Conservation (phyloP, 495 filamentous ascomycete species). For the Neurospora intermedia region DNA sequence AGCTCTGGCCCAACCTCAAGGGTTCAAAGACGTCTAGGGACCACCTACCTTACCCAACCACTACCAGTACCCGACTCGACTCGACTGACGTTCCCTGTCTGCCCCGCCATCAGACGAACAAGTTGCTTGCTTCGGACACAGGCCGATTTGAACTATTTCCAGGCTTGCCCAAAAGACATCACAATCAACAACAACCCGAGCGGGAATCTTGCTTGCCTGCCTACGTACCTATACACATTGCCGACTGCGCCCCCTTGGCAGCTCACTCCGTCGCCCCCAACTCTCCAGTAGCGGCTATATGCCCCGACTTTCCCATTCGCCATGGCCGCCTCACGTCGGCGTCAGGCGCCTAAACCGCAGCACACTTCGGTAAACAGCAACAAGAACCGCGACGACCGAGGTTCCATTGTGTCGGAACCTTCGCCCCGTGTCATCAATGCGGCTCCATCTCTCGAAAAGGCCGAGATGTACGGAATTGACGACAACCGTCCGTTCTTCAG, state of each 20-base stretch:
- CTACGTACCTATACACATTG: neutral
- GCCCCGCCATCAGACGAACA: conserved; percentile 1
- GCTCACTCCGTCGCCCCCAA: neutral
- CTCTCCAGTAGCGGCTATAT: conserved; percentile 5
- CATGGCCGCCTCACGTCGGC: conserved; percentile 25
- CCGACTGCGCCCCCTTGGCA: conserved; percentile 1
- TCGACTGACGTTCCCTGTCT: neutral
- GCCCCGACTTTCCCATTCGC: conserved; percentile 13
- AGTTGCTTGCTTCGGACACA: neutral
- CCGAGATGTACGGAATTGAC: conserved; percentile 45
- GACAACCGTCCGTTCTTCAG: conserved; percentile 43
- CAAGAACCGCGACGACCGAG: conserved; percentile 26
- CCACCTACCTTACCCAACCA: neutral
- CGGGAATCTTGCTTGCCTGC: no score
- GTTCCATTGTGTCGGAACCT: conserved; percentile 16
- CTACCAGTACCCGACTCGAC: neutral
- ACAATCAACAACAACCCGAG: neutral
- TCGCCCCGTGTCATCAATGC: conserved; percentile 44
- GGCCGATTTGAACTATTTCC: neutral
- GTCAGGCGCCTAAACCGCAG: conserved; percentile 25
- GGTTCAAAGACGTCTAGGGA: neutral
- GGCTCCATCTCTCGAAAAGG: conserved; percentile 43
- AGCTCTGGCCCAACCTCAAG: neutral
- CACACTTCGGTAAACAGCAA: conserved; percentile 19
- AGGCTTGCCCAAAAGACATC: neutral